Percentiles rank a stretch among this genome's conserved stretches.
These are phyloP conservation scores for Aspergillus pseudotamarii DNA, from an alignment of 2,329 filamentous ascomycete genomes.

Conservation along the genomic window DNA sequence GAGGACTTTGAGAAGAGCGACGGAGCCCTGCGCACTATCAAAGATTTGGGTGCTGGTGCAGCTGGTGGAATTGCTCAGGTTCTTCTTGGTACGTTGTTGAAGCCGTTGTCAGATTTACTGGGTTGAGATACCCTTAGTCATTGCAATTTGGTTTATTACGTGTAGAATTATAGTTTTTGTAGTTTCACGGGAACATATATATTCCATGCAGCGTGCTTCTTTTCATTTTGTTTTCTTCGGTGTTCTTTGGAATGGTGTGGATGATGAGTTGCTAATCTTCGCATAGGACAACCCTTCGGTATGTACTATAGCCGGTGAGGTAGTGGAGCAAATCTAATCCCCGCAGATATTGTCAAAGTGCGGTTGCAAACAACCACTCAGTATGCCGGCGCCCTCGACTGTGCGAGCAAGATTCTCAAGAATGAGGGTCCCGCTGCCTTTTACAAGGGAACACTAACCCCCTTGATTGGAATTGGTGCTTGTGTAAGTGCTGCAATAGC, in stretches of 20 bases:
- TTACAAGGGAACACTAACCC: constrained; percentile 97
- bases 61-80: constrained; percentile 93
- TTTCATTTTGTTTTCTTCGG: constrained; percentile 1
- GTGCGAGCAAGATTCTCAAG: constrained; percentile 80
- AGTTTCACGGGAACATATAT: neutral
- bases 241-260: neutral
- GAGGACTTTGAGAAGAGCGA: constrained; percentile 42
- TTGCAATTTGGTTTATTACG: neutral
- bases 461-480: constrained; percentile 91
- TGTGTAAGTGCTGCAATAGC: constrained; percentile 63
- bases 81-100: constrained; percentile 71
- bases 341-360: constrained; percentile 90
- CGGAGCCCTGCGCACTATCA: constrained; percentile 65
- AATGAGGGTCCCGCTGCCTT: constrained; percentile 89
- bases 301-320: constrained; percentile 30
- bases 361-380: constrained; percentile 85
- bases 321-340: constrained; percentile 19
- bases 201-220: neutral
- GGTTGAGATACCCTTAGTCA: neutral
- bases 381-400: constrained; percentile 78
- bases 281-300: constrained; percentile 67
- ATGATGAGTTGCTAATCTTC: constrained; percentile 31
- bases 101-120: neutral
- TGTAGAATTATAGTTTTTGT: neutral
- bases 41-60: constrained; percentile 90